Conservation (phyloP, 306 rosid species). For the Cicer judaicum region DNA sequence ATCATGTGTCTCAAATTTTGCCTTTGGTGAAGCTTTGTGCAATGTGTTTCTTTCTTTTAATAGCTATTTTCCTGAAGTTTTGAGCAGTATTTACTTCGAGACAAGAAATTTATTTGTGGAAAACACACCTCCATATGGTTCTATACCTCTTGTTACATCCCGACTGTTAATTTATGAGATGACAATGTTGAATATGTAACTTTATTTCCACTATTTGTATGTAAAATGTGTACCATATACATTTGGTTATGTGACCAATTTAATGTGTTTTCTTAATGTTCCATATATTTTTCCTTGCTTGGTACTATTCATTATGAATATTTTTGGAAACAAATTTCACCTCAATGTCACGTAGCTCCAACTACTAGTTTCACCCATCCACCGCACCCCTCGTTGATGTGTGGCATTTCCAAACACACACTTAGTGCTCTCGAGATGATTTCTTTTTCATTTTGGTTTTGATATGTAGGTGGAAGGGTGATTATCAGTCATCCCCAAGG, state of each 20-base stretch:
- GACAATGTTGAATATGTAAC: conserved; percentile 18
- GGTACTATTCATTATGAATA: not conserved
- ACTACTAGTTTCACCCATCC: too few species aligned
- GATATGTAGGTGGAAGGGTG: conserved; percentile 71
- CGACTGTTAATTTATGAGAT: conserved; percentile 8
- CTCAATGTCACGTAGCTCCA: too few species aligned
- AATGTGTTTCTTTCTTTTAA: conserved; percentile 1
- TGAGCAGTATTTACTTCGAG: not conserved
- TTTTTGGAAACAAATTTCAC: not conserved
- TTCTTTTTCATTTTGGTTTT: conserved; percentile 34
- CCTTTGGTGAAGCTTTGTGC: not conserved
- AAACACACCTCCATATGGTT: not conserved
- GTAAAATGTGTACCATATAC: conserved; percentile 5
- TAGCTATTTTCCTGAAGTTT: not conserved
- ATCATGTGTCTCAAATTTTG: conserved; percentile 12
- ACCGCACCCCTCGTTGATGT: not conserved
- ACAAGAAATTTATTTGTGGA: not conserved
- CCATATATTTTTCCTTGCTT: conserved; percentile 1
- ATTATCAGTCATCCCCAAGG: conserved; percentile 89
- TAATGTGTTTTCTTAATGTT: conserved; percentile 12
- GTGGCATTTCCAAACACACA: not conserved
- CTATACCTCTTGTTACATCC: not conserved
- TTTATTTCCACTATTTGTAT: not conserved
- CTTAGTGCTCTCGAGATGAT: conserved; percentile 6
- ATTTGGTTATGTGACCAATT: not conserved